These are phyloP conservation scores for Pseudofabraea citricarpa DNA, from an alignment of 2,329 filamentous ascomycete genomes.

Conservation along the genomic window DNA sequence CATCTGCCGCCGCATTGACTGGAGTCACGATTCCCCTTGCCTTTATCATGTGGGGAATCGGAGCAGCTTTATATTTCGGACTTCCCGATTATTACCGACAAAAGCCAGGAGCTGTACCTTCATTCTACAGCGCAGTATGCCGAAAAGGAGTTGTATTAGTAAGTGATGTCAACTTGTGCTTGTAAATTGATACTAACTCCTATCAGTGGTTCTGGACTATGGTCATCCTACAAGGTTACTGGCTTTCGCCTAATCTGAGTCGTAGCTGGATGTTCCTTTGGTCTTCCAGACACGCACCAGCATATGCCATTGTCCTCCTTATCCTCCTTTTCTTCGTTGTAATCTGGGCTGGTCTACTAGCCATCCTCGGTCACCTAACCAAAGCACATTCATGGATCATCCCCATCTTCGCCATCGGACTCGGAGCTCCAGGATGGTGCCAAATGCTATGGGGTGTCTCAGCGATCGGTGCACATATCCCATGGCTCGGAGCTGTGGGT, in stretches of 20 bases:
- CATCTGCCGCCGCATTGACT: conserved; percentile 1
- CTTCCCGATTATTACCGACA: conserved; percentile 63
- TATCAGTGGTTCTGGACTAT: conserved; percentile 55
- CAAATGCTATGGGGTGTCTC: conserved; percentile 63
- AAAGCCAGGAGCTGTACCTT: conserved; percentile 54
- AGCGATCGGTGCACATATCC: conserved; percentile 53
- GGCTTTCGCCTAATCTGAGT: conserved; percentile 59
- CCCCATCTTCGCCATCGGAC: conserved; percentile 60
- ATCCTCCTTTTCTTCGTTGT: conserved; percentile 46
- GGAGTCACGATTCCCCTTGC: conserved; percentile 53
- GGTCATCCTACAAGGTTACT: conserved; percentile 62
- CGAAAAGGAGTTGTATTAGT: conserved; percentile 23
- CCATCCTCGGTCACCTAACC: conserved; percentile 46
- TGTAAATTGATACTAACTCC: not conserved
- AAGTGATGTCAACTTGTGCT: not conserved
- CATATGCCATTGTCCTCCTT: conserved; percentile 53
- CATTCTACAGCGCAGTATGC: conserved; percentile 56
- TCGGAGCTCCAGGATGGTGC: conserved; percentile 61
- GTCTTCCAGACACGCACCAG: conserved; percentile 34
- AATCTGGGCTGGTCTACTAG: conserved; percentile 49
- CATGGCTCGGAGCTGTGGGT: conserved; percentile 53
- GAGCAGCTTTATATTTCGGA: conserved; percentile 49
- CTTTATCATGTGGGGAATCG: conserved; percentile 50
- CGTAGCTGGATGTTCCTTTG: conserved; percentile 54
- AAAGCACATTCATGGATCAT: conserved; percentile 59